Percentiles rank a stretch among this genome's conserved stretches.
phyloP scores from a whole-genome alignment of 129 eudicot species.

The Glebionis coronaria region DNA sequence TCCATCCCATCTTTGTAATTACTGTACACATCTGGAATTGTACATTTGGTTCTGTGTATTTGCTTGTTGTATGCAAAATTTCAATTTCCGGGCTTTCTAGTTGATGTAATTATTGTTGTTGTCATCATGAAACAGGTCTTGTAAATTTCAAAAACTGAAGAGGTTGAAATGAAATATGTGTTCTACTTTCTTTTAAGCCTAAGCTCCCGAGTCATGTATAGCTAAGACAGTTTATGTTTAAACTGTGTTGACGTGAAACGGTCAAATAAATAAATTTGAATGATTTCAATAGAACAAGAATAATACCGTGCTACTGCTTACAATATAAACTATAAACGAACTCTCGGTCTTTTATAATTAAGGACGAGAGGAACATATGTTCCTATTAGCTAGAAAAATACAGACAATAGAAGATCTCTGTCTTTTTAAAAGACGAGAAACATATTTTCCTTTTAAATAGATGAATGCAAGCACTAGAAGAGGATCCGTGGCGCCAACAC shows the following conservation, averaged over 20 bases:
- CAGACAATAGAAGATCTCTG: background rate
- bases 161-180: background rate
- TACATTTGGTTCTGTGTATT: constrained; percentile 12
- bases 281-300: constrained; percentile 7
- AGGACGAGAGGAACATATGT: too few relatives aligned
- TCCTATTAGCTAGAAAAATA: background rate
- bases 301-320: constrained; percentile 14
- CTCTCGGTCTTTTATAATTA: background rate
- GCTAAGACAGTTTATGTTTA: too few relatives aligned
- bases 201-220: too few relatives aligned
- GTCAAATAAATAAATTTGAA: background rate
- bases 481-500: background rate
- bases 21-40: background rate
- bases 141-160: background rate
- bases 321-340: background rate
- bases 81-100: background rate
- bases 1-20: constrained; percentile 63
- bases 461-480: background rate
- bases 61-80: background rate
- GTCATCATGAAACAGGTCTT: background rate
- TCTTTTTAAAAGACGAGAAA: background rate
- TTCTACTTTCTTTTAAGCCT: background rate
- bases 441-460: background rate
- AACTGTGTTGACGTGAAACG: too few relatives aligned
- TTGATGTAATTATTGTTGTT: background rate